phyloP scores from a whole-genome alignment of 805 yeast species.

The Yarrowia porcina region DNA sequence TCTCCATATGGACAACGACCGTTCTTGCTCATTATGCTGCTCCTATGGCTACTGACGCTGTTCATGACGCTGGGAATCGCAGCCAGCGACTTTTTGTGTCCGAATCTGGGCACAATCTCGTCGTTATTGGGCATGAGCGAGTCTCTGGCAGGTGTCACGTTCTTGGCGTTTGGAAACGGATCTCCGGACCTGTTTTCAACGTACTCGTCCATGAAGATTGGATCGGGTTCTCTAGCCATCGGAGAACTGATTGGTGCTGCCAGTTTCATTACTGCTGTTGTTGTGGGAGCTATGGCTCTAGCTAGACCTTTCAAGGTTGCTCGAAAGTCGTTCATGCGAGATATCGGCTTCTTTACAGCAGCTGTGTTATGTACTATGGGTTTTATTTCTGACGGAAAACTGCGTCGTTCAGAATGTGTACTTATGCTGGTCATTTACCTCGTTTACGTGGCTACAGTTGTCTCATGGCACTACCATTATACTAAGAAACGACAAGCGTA shows the following conservation, averaged over 20 bases:
- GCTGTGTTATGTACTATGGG: conserved; percentile 50
- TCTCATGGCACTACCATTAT: conserved; percentile 43
- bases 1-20: conserved; percentile 13
- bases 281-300: conserved; percentile 74
- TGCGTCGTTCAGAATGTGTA: conserved; percentile 56
- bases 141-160: conserved; percentile 77
- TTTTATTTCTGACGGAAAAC: conserved; percentile 53
- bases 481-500: conserved; percentile 22
- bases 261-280: conserved; percentile 72
- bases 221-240: conserved; percentile 73
- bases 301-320: conserved; percentile 60
- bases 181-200: conserved; percentile 87
- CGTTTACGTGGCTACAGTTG: conserved; percentile 53
- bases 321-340: conserved; percentile 51
- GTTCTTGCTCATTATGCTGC: conserved; percentile 28
- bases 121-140: conserved; percentile 61
- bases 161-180: conserved; percentile 89
- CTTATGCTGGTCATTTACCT: conserved; percentile 56
- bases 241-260: conserved; percentile 94
- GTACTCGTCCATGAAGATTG: conserved; percentile 70
- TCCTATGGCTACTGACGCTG: conserved; percentile 41
- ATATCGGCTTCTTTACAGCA: conserved; percentile 53
- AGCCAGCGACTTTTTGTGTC: conserved; percentile 79
- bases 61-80: conserved; percentile 69
- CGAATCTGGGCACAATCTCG: conserved; percentile 69